These are phyloP conservation scores for Ogataea angusta DNA, from an alignment of 805 yeast species.

Conservation along the genomic window DNA sequence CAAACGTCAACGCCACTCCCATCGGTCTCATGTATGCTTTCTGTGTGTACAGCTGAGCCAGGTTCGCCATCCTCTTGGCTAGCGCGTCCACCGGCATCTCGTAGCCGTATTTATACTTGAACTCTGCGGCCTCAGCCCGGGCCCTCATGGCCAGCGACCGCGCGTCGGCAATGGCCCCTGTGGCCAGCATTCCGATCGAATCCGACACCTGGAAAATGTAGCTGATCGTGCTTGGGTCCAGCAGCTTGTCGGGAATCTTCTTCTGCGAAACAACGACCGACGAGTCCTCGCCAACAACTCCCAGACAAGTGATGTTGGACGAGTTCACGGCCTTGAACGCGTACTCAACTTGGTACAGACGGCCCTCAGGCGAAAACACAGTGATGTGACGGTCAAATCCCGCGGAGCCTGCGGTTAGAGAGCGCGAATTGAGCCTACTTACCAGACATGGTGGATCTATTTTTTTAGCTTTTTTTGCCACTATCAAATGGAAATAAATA, in stretches of 20 bases:
- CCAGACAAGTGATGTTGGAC: conserved; percentile 85
- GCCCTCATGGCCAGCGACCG: conserved; percentile 88
- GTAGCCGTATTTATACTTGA: conserved; percentile 89
- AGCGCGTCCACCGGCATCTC: conserved; percentile 94
- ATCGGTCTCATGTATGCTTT: conserved; percentile 98
- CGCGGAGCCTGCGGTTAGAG: conserved; percentile 55
- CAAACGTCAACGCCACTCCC: conserved; percentile 88
- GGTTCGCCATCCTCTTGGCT: conserved; percentile 92
- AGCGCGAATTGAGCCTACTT: conserved; percentile 15
- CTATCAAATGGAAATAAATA: conserved; percentile 1
- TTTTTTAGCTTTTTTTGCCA: conserved; percentile 8
- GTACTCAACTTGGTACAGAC: conserved; percentile 95
- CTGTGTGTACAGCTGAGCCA: conserved; percentile 94
- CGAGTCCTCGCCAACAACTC: conserved; percentile 80
- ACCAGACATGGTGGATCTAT: conserved; percentile 28
- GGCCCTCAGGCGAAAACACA: conserved; percentile 97
- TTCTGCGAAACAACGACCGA: conserved; percentile 91
- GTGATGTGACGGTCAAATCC: conserved; percentile 99
- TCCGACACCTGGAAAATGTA: conserved; percentile 81
- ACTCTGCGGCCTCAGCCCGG: conserved; percentile 93
- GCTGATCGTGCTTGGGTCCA: conserved; percentile 83
- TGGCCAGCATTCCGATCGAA: conserved; percentile 83
- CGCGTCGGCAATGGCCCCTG: conserved; percentile 96
- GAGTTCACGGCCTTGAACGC: conserved; percentile 96
- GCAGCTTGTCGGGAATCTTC: conserved; percentile 91